Conservation (phyloP, 2,329 filamentous ascomycete species). For the Hawksworthiomyces lignivorus region DNA sequence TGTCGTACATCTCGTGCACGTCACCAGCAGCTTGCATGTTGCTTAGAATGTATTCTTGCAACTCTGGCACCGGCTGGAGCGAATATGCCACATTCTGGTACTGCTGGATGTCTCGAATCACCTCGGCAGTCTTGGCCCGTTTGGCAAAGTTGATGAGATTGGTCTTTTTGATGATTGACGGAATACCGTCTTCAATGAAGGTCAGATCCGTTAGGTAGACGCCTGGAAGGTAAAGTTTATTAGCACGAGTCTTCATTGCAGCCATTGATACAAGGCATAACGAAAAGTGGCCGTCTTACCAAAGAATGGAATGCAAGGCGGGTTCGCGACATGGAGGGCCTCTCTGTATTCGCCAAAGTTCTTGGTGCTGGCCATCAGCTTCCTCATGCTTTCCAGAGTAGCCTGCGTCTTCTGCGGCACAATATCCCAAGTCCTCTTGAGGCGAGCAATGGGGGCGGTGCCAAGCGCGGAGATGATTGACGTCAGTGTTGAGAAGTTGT, state of each 20-base stretch:
- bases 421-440: slow-evolving; percentile 90
- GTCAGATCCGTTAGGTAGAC: slow-evolving; percentile 96
- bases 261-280: background rate
- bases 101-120: slow-evolving; percentile 96
- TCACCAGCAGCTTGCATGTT: slow-evolving; percentile 95
- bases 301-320: slow-evolving; percentile 96
- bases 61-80: slow-evolving; percentile 77
- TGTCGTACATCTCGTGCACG: slow-evolving; percentile 99
- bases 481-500: slow-evolving; percentile 96
- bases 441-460: slow-evolving; percentile 87
- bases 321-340: slow-evolving; percentile 83
- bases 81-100: slow-evolving; percentile 98
- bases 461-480: slow-evolving; percentile 95
- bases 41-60: slow-evolving; percentile 93
- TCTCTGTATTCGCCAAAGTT: slow-evolving; percentile 98
- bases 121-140: slow-evolving; percentile 93
- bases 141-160: slow-evolving; percentile 98
- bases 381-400: slow-evolving; percentile 82
- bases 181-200: slow-evolving; percentile 96
- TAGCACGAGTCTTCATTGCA: background rate
- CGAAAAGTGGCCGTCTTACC: slow-evolving; percentile 45
- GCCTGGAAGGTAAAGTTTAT: slow-evolving; percentile 41
- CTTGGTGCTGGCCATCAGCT: slow-evolving; percentile 92
- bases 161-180: slow-evolving; percentile 91
- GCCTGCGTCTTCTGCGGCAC: slow-evolving; percentile 77